Conservation (phyloP, 2,329 filamentous ascomycete genomes). For the Polytolypa hystricis region DNA sequence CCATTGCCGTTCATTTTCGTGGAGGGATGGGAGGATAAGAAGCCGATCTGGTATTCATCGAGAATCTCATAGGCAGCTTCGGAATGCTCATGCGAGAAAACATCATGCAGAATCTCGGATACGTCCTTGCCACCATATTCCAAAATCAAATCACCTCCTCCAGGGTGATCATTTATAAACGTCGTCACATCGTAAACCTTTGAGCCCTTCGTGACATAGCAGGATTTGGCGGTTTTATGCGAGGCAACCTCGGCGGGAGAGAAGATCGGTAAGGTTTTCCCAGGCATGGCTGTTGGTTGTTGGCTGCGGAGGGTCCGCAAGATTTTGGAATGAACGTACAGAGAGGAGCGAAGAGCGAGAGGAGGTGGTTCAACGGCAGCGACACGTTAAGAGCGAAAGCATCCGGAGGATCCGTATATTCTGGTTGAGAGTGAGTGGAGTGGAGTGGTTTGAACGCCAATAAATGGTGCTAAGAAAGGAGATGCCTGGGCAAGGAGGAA, state of each 20-base stretch:
- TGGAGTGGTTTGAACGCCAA: background rate
- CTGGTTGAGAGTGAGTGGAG: background rate
- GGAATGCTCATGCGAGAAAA: constrained; percentile 71
- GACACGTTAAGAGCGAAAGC: background rate
- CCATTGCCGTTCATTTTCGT: constrained; percentile 37
- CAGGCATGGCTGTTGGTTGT: constrained; percentile 50
- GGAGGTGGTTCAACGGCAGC: background rate
- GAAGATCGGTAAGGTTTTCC: constrained; percentile 71
- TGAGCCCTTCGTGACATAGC: constrained; percentile 80
- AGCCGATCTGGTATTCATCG: constrained; percentile 75
- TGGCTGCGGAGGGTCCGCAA: background rate
- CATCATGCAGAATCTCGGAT: constrained; percentile 68
- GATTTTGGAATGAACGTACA: background rate
- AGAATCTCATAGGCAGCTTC: constrained; percentile 94
- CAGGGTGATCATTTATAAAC: constrained; percentile 83
- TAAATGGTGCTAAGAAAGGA: background rate
- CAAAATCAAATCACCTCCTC: constrained; percentile 75
- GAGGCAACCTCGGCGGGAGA: constrained; percentile 67
- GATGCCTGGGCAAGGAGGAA: background rate
- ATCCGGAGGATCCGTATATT: background rate
- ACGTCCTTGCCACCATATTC: constrained; percentile 87
- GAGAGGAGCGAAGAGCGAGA: background rate
- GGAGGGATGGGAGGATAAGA: constrained; percentile 53
- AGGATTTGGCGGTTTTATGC: constrained; percentile 70
- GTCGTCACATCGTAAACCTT: constrained; percentile 94